A percentile compares a stretch with the other conserved stretches of the same genome.
Conservation (phyloP, 2,329 filamentous ascomycete species). For the Colletotrichum sp. region DNA sequence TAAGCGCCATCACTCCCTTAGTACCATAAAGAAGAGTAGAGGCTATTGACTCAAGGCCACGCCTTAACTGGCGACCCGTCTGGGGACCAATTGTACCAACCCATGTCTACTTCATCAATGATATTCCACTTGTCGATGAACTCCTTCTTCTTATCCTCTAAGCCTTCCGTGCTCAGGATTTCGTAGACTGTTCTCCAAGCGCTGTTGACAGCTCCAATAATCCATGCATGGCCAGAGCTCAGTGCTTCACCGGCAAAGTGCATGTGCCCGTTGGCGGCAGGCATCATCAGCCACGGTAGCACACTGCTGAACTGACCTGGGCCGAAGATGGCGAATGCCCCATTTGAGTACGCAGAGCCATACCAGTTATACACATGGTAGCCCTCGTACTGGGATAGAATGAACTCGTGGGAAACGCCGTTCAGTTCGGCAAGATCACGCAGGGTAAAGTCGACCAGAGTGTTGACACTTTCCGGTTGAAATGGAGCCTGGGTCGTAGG, state of each 20-base stretch:
- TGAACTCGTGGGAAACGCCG: conserved; percentile 23
- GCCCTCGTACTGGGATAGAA: conserved; percentile 21
- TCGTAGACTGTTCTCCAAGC: conserved; percentile 26
- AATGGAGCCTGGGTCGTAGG: conserved; percentile 16
- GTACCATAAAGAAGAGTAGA: not conserved
- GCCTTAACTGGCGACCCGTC: not conserved
- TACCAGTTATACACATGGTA: conserved; percentile 28
- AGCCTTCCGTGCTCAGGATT: conserved; percentile 20
- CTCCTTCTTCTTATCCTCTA: conserved; percentile 22
- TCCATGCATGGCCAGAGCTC: conserved; percentile 28
- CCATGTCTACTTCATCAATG: conserved; percentile 26
- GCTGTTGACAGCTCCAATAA: conserved; percentile 28
- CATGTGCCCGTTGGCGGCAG: conserved; percentile 24
- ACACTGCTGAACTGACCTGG: conserved; percentile 25
- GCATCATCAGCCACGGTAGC: conserved; percentile 26
- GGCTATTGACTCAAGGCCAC: not conserved
- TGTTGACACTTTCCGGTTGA: conserved; percentile 17
- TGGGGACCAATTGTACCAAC: conserved; percentile 25
- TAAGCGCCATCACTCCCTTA: not conserved
- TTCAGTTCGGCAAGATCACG: conserved; percentile 24
- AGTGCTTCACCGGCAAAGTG: conserved; percentile 29
- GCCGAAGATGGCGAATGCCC: conserved; percentile 27
- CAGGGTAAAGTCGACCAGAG: conserved; percentile 24
- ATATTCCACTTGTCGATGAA: conserved; percentile 22
- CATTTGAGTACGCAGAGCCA: conserved; percentile 24